These are phyloP conservation scores for Radiomyces spectabilis DNA, from an alignment of 192 early-diverging fungal genomes.

Conservation along the genomic window DNA sequence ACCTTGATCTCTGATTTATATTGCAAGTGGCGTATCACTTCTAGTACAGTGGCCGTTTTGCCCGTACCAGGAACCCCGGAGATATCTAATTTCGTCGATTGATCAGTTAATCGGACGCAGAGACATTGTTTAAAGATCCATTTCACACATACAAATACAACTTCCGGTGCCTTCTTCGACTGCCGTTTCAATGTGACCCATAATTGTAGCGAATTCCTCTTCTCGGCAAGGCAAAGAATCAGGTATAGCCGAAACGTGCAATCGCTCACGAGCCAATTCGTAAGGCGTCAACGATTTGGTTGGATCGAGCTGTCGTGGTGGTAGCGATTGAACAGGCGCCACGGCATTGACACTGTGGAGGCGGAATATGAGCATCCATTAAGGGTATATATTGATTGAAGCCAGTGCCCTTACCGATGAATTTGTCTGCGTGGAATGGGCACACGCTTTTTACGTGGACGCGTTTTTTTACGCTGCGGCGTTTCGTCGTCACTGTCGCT, in stretches of 20 bases:
- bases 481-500: too few relatives aligned
- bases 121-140: too few relatives aligned
- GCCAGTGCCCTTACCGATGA: too few relatives aligned
- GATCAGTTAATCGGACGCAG: too few relatives aligned
- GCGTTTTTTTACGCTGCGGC: too few relatives aligned
- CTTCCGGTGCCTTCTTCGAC: slow-evolving; percentile 77
- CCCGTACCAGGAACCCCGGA: slow-evolving; percentile 96
- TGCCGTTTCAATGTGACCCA: slow-evolving; percentile 63
- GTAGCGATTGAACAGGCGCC: too few relatives aligned
- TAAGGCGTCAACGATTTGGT: slow-evolving; percentile 27
- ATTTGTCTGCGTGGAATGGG: too few relatives aligned
- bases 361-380: too few relatives aligned
- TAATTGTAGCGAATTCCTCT: slow-evolving; percentile 79
- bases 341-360: too few relatives aligned
- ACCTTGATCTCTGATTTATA: slow-evolving; percentile 43
- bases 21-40: slow-evolving; percentile 70
- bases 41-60: slow-evolving; percentile 91
- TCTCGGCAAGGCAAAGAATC: slow-evolving; percentile 91
- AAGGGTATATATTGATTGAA: too few relatives aligned
- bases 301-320: neutral
- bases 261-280: slow-evolving; percentile 59
- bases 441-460: too few relatives aligned
- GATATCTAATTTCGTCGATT: slow-evolving; percentile 63
- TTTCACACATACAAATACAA: slow-evolving; percentile 77
- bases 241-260: slow-evolving; percentile 89